Evolutionary conservation across 345 rosid species (phyloP).

Genomic region (Salix exigua): DNA sequence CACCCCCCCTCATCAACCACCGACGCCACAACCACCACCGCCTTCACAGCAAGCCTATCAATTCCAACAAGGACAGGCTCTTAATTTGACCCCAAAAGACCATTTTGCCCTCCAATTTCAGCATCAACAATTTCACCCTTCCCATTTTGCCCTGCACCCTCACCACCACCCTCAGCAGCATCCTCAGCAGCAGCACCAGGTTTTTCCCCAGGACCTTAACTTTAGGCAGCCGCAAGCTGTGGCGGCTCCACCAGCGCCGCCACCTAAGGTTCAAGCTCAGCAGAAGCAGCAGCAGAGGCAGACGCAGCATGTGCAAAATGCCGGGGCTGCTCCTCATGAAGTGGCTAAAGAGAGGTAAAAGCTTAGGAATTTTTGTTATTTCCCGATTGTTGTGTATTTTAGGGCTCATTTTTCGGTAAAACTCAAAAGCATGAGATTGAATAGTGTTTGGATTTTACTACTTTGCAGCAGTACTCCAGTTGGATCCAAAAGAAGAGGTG

Average conservation of each 20-base stretch:
- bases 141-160: constrained; percentile 33
- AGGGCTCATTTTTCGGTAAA: not conserved
- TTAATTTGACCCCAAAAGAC: constrained; percentile 40
- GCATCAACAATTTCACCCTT: constrained; percentile 31
- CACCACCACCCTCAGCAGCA: constrained; percentile 26
- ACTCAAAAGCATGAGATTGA: constrained; percentile 2
- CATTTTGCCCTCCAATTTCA: constrained; percentile 59
- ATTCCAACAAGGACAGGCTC: constrained; percentile 13
- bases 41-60: constrained; percentile 20
- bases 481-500: constrained; percentile 84
- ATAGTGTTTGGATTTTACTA: constrained; percentile 8
- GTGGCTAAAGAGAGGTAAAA: constrained; percentile 64
- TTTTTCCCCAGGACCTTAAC: constrained; percentile 57
- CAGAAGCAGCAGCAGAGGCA: constrained; percentile 28
- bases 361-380: not conserved
- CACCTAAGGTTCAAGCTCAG: constrained; percentile 25
- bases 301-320: constrained; percentile 28
- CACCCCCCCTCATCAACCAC: not conserved
- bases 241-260: constrained; percentile 18
- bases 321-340: constrained; percentile 20
- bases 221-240: constrained; percentile 48
- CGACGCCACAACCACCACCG: constrained; percentile 10
- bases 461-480: constrained; percentile 56
- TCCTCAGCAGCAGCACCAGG: constrained; percentile 10
- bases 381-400: not conserved